Percentiles rank a stretch among this genome's conserved stretches.
Evolutionary conservation across 495 filamentous ascomycete genomes (phyloP).

Genomic region (Bacidia gigantensis): DNA sequence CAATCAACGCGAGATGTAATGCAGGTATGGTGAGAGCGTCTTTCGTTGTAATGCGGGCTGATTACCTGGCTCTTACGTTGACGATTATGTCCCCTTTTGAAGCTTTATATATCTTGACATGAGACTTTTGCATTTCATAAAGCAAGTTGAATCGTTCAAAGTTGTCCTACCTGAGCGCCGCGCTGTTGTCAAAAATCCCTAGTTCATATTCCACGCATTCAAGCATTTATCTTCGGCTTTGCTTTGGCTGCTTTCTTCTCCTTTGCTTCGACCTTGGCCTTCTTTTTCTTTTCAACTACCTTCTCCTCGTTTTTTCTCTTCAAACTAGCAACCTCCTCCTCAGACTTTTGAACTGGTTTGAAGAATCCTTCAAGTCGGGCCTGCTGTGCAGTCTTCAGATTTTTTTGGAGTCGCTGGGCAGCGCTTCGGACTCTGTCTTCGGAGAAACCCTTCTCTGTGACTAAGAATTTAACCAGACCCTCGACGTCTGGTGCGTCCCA

Average conservation of each 20-base stretch:
- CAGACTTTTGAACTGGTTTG: constrained; percentile 80
- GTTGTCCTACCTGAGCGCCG: constrained; percentile 1
- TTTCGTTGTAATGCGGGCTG: too few species aligned
- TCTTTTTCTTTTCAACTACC: constrained; percentile 79
- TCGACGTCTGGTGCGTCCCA: constrained; percentile 91
- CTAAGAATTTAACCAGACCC: constrained; percentile 75
- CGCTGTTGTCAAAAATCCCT: constrained; percentile 9
- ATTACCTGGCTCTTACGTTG: too few species aligned
- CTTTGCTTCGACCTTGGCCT: constrained; percentile 74
- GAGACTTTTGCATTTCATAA: too few species aligned
- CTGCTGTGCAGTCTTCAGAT: constrained; percentile 78
- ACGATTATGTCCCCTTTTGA: too few species aligned
- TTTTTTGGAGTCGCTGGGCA: constrained; percentile 67
- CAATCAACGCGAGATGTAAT: too few species aligned
- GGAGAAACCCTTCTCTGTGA: constrained; percentile 88
- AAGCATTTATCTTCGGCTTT: constrained; percentile 63
- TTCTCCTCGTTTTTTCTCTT: constrained; percentile 93
- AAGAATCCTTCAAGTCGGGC: constrained; percentile 94
- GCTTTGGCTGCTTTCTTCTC: constrained; percentile 79
- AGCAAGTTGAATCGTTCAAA: too few species aligned
- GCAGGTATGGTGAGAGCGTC: too few species aligned
- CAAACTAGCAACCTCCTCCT: constrained; percentile 62
- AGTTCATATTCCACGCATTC: constrained; percentile 10
- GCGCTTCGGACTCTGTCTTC: constrained; percentile 79
- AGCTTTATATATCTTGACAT: too few species aligned